Base-by-base conservation (phyloP, 257 asterid genomes). In the Solanum chiquidenum region DNA sequence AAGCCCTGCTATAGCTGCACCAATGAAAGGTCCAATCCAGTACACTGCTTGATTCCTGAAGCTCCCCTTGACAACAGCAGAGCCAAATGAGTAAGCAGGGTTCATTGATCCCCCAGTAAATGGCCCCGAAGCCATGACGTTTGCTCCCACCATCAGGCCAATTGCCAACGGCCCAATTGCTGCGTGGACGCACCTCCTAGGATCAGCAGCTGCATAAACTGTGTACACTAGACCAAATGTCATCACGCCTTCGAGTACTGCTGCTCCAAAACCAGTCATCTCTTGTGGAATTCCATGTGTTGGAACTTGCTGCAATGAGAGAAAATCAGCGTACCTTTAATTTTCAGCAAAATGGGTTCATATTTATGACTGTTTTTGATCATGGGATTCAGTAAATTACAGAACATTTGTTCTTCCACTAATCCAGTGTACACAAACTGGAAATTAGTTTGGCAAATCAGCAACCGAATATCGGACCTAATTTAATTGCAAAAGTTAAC, bases 91-190 rank as follows among this genome's bases (percentile, higher is more conserved):
- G 87, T 69, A 91, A 0, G 99, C 98, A 8, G 98, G 98, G 86
- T 96, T 96, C 98, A 93, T 94, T 1, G 97, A 94, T 71, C 98
- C 98, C 0, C 99, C 99, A 0, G 98, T 94, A 71, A 94, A 96
- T 1, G 98, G 95, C 4, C 97, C 95, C 0, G 94, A 92, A 4
- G 99, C 98, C 86, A 95, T n/a, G 7, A 94, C 93, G 40, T 96
- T 96, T 66, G 98, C 98, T 16, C 98, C 98, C 3, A 92, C 87
- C 3, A 94, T 89, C 7, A 94, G 82, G 75, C 99, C 99, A 27
- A 96, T 86, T 0, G 92, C 91, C 93, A 95, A 69, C 3, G 98
- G 98, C 27, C 99, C 99, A 5, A 95, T 89, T 13, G 91, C 90
- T 9, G 94, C 93, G 74, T 74, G 83, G 29, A 89, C 18, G 6